phyloP scores from a whole-genome alignment of 2,329 filamentous ascomycete genomes.

The Epicoccum nigrum region DNA sequence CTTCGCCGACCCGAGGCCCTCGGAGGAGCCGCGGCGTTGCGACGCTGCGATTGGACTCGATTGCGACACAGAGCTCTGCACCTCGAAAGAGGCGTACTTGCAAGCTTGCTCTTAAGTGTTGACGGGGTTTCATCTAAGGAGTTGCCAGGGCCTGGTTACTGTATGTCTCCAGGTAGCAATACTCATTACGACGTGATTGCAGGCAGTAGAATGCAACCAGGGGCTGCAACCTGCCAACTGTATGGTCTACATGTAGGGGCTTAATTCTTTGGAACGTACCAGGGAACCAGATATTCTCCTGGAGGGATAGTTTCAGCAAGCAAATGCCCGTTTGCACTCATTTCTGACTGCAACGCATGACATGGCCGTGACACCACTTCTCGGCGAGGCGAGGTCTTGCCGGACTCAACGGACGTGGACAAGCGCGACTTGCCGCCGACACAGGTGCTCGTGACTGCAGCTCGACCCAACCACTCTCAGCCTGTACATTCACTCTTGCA shows the following conservation, averaged over 20 bases:
- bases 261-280: too few relatives aligned
- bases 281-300: too few relatives aligned
- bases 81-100: neutral
- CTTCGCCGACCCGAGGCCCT: conserved; percentile 15
- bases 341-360: conserved; percentile 8
- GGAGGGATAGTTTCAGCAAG: too few relatives aligned
- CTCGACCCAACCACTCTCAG: conserved; percentile 10
- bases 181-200: too few relatives aligned
- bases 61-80: conserved; percentile 12
- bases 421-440: conserved; percentile 30
- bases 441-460: conserved; percentile 32
- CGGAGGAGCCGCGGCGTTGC: conserved; percentile 37
- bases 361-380: conserved; percentile 13
- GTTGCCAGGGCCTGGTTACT: neutral
- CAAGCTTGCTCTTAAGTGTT: neutral
- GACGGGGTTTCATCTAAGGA: neutral
- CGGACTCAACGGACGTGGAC: conserved; percentile 24
- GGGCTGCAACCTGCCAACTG: too few relatives aligned
- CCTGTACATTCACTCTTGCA: conserved; percentile 6
- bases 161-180: neutral
- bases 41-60: conserved; percentile 28
- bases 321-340: neutral
- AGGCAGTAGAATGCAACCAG: too few relatives aligned
- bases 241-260: too few relatives aligned
- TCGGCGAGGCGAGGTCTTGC: conserved; percentile 24